A percentile compares a stretch with the other conserved stretches of the same genome.
Conservation (phyloP, 2,329 filamentous ascomycete species). For the Geosmithia putterillii region DNA sequence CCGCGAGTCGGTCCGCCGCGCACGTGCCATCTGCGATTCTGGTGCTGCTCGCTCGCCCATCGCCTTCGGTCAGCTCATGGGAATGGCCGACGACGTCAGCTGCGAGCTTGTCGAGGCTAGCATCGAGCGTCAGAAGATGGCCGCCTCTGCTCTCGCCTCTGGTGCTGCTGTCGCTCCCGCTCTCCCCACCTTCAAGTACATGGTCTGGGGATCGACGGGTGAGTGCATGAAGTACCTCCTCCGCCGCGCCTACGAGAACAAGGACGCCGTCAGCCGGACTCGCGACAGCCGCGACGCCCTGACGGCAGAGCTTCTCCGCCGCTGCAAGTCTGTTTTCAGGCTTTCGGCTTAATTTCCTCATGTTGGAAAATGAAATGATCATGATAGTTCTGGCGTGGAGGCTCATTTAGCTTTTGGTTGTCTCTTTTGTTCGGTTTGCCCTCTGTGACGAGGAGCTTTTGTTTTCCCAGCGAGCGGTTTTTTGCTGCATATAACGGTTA, state of each 20-base stretch:
- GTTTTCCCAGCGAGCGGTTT: background rate
- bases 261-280: constrained; percentile 54
- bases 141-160: constrained; percentile 9
- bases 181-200: constrained; percentile 57
- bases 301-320: constrained; percentile 45
- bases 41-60: constrained; percentile 25
- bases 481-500: background rate
- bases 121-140: constrained; percentile 13
- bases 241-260: constrained; percentile 52
- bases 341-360: constrained; percentile 7
- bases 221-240: constrained; percentile 83
- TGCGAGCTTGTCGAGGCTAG: constrained; percentile 39
- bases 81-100: constrained; percentile 92
- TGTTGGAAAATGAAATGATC: background rate
- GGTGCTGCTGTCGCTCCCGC: constrained; percentile 1
- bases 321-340: constrained; percentile 31
- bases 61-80: constrained; percentile 61
- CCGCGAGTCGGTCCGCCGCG: constrained; percentile 51
- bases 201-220: constrained; percentile 57
- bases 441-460: background rate
- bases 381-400: background rate
- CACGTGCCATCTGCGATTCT: constrained; percentile 36
- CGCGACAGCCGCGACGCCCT: constrained; percentile 49
- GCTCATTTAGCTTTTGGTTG: background rate
- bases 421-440: background rate